Evolutionary conservation across 768 basidiomycete species (phyloP).

Genomic region (Rhizopogon vinicolor): DNA sequence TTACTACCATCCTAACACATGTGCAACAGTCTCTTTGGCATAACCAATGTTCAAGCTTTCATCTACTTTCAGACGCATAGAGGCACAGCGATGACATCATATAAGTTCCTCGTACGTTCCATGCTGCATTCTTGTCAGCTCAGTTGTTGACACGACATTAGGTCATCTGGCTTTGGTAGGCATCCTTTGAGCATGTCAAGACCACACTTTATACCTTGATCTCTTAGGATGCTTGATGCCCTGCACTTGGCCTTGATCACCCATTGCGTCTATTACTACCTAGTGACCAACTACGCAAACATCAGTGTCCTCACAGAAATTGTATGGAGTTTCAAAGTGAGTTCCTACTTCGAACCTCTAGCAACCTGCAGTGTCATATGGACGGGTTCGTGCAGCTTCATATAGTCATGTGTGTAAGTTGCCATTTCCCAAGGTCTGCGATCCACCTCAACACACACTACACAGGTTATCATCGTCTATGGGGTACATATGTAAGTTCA

Average conservation of each 20-base stretch:
- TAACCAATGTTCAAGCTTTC: background rate
- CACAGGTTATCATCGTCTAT: background rate
- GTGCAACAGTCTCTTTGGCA: background rate
- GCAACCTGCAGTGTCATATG: background rate
- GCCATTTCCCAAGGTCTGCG: background rate
- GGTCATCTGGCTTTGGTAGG: slow-evolving; percentile 6
- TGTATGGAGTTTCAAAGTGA: slow-evolving; percentile 18
- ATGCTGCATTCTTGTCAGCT: background rate
- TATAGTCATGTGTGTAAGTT: background rate
- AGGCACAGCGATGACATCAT: background rate
- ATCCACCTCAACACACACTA: background rate
- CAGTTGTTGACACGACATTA: background rate
- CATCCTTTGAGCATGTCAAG: slow-evolving; percentile 1
- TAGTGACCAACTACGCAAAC: slow-evolving; percentile 30
- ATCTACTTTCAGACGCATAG: background rate
- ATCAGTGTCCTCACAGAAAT: slow-evolving; percentile 21
- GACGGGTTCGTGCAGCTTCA: background rate
- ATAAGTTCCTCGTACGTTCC: background rate
- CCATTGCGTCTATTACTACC: slow-evolving; percentile 31
- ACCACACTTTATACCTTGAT: background rate
- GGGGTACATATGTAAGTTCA: background rate
- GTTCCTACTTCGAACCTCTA: background rate
- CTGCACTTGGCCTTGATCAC: slow-evolving; percentile 30
- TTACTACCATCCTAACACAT: background rate
- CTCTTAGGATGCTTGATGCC: slow-evolving; percentile 33